Evolutionary conservation across 2,329 filamentous ascomycete species (phyloP), one percentile per base, ranked within the genome.

Genomic region (Stenocarpella maydis): DNA sequence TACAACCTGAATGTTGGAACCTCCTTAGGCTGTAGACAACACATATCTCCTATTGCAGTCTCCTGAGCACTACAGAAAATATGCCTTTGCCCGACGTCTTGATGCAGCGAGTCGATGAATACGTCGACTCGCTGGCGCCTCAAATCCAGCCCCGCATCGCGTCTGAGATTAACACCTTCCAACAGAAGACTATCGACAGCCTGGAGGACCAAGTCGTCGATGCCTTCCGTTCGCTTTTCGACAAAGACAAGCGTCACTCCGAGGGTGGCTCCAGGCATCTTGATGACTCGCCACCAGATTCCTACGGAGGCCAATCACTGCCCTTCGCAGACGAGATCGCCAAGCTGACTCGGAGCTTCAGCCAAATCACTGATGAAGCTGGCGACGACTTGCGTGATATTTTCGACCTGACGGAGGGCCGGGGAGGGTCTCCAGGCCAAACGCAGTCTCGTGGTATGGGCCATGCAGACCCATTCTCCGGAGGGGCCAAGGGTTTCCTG

Each of bases 271-370:
- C 75, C 0, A 66, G 79, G 2, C 73, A 69, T 63, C 74, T 83
- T 10, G 74, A 78, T 67, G 74, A 80, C 10, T 71, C 76, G 1
- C 76, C 79, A 4, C 82, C 82, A 0, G 80, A 83, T 55, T 65
- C 80, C 9, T 84, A 83, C 69, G 82, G 82, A 47, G 71, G 75
- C 64, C 78, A 79, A 72, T 81, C 80, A 2, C 72, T 84, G 53
- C 82, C 82, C 7, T 84, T 84, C n/a, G 82, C 82, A 54, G 78
- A 84, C 69, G 82, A 84, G 75, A 80, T 84, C 67, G 78, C 80
- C 21, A 76, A 74, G 67, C 74, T 84, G 64, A 82, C 81, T 0
- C 79, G 80, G 64, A 78, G 77, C 72, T 81, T 84, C 73, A 74
- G 74, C 69, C 77, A 78, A 66, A 77, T 83, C 43, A 76, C 78